Base-by-base conservation (phyloP, 2,329 filamentous ascomycete genomes). In the Sordariomycetes sp. region DNA sequence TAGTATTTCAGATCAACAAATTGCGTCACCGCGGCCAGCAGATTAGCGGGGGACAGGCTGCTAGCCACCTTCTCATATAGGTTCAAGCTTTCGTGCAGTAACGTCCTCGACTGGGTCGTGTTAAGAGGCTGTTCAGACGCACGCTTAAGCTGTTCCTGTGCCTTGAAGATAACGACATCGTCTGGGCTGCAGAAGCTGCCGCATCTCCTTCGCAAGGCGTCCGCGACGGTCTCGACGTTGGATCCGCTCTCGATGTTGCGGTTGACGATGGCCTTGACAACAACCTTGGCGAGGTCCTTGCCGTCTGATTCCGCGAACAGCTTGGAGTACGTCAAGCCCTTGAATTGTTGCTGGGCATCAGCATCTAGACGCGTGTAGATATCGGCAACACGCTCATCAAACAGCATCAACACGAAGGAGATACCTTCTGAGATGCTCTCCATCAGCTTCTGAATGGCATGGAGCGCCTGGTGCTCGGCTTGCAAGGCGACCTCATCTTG, bases 261-360 rank as follows among this genome's bases (percentile, higher is more conserved):
- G 56, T 96, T 96, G 35, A 98, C 92, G 49, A 98, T 96, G 1
- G 90, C 87, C 57, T 96, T 98, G 37, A 98, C 92, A 2, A 98
- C 69, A 36, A 94, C 75, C 57, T 94, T 95, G 3, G 90, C 93
- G 17, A 96, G 73, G 9, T 94, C 86, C 46, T 86, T 86, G 21
- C 92, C 92, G 14, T 78, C 70, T 6, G 71, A 60, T 27, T 82
- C 78, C 4, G 86, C 84, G 55, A 98, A 96, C 0, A 98, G 74
- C 30, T 76, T 74, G 54, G 96, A 86, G 50, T 86, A 98, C 0
- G 86, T 95, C 34, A 98, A 70, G 23, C 80, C 73, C 38, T 75
- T 72, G 34, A 94, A 76, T 39, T 78, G 73, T 42, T 79, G 70
- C 39, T 81, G 80, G 1, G 80, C 72, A 0, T 70, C 61, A 4